Evolutionary conservation across 306 rosid species (phyloP).

Genomic region (Lithocarpus polystachyus): DNA sequence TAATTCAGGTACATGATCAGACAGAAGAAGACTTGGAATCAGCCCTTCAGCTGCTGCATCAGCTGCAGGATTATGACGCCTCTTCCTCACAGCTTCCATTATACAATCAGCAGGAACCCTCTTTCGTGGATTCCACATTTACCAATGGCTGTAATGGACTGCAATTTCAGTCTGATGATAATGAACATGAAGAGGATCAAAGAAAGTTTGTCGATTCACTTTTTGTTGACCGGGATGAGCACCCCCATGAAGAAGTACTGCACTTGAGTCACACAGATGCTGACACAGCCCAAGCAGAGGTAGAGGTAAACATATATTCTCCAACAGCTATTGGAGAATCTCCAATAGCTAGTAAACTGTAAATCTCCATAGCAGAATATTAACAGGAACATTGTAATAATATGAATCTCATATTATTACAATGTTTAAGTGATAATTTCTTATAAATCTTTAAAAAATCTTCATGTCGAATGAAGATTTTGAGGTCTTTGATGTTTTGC

Average conservation of each 20-base stretch:
- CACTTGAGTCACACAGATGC: constrained; percentile 28
- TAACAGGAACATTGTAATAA: not conserved
- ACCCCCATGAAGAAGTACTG: not conserved
- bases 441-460: not conserved
- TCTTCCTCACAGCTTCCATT: not conserved
- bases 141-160: not conserved
- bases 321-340: too few species aligned
- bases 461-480: not conserved
- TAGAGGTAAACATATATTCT: constrained; percentile 42
- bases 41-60: not conserved
- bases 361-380: constrained; percentile 7
- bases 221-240: not conserved
- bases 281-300: constrained; percentile 34
- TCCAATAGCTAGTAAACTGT: not conserved
- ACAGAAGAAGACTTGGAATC: not conserved
- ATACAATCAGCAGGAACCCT: not conserved
- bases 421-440: constrained; percentile 18
- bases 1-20: constrained; percentile 5
- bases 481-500: constrained; percentile 11
- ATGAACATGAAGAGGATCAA: constrained; percentile 17
- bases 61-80: not conserved
- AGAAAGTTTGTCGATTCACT: constrained; percentile 7
- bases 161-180: not conserved
- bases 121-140: not conserved
- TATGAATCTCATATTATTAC: constrained; percentile 10